These are phyloP conservation scores for Candida maris DNA, from an alignment of 805 yeast species.

Conservation along the genomic window DNA sequence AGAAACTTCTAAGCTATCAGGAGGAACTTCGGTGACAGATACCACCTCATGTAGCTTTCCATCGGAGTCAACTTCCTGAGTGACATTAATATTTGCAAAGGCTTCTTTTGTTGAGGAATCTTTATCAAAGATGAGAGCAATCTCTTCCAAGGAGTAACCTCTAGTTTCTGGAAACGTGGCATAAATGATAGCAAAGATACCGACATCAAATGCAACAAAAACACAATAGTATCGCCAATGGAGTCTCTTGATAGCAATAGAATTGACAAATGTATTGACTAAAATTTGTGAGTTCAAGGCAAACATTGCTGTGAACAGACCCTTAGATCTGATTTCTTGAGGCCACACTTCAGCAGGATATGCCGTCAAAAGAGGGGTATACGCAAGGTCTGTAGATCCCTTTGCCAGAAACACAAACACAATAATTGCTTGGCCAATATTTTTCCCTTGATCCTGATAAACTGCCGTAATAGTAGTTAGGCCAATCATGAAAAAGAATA, in stretches of 20 bases:
- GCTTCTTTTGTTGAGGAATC: constrained; percentile 21
- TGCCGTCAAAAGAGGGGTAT: constrained; percentile 45
- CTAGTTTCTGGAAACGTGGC: constrained; percentile 62
- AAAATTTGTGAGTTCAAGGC: constrained; percentile 19
- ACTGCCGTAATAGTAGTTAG: constrained; percentile 47
- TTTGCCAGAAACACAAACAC: constrained; percentile 50
- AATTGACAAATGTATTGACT: constrained; percentile 32
- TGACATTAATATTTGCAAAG: background rate
- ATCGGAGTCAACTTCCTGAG: background rate
- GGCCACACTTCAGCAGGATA: constrained; percentile 43
- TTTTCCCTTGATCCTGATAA: constrained; percentile 39
- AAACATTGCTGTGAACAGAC: constrained; percentile 15
- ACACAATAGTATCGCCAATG: constrained; percentile 36
- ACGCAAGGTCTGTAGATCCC: constrained; percentile 38
- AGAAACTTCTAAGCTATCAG: too few species aligned
- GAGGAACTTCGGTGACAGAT: background rate
- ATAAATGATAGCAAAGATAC: constrained; percentile 21
- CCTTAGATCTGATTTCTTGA: constrained; percentile 18
- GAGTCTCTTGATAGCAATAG: constrained; percentile 36
- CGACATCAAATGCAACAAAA: constrained; percentile 27
- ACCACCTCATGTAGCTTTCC: background rate
- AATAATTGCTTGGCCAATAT: constrained; percentile 45
- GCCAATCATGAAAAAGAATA: constrained; percentile 37
- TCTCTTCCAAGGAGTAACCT: constrained; percentile 57
- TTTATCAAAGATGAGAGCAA: constrained; percentile 52